Percentiles rank a stretch among this genome's conserved stretches.
phyloP scores from a whole-genome alignment of 176 grass and related monocot species.

The Rhynchospora pubera region DNA sequence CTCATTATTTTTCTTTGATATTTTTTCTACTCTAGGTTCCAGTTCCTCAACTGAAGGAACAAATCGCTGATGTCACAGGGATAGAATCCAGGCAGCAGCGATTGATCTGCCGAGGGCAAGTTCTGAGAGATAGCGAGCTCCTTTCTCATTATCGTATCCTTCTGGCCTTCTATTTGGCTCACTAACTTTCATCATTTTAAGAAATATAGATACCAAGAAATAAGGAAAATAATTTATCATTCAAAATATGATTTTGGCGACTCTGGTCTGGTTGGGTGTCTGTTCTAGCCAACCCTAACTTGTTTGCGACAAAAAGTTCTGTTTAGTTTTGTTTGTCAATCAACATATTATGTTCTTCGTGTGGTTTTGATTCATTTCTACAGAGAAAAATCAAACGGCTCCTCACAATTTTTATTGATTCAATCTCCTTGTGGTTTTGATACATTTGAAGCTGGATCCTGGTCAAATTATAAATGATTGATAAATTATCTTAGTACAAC shows the following conservation, averaged over 20 bases:
- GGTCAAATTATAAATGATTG: not conserved
- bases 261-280: no score
- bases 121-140: constrained; percentile 92
- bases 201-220: not conserved
- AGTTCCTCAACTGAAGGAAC: constrained; percentile 82
- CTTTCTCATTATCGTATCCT: constrained; percentile 98
- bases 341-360: no score
- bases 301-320: no score
- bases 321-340: no score
- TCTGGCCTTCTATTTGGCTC: constrained; percentile 8
- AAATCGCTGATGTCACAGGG: constrained; percentile 88
- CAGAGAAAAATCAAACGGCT: no score
- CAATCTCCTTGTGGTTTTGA: not conserved
- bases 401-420: no score
- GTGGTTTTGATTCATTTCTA: no score
- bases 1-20: constrained; percentile 15
- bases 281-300: no score
- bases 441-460: not conserved
- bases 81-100: constrained; percentile 90
- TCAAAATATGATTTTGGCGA: not conserved
- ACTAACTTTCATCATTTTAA: not conserved
- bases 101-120: constrained; percentile 82
- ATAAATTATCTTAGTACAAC: not conserved
- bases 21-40: constrained; percentile 53
- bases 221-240: not conserved